These are phyloP conservation scores for Talaromyces borbonicus DNA, from an alignment of 495 filamentous ascomycete genomes.

Conservation along the genomic window DNA sequence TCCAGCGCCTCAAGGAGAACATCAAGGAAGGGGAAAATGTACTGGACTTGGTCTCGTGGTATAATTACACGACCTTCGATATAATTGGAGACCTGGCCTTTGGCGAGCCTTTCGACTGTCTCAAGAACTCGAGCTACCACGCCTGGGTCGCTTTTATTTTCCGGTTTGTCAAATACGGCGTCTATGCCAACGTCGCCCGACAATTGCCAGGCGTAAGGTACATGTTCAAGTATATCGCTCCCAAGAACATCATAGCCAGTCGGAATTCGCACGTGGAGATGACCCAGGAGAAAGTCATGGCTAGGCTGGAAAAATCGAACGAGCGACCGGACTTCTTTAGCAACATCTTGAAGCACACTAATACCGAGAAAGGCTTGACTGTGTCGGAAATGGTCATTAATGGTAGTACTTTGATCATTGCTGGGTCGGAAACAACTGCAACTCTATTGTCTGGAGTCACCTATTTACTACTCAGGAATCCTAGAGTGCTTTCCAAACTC, in stretches of 20 bases:
- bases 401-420: constrained; percentile 29
- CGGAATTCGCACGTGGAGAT: background rate
- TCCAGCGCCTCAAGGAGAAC: constrained; percentile 5
- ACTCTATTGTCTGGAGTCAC: constrained; percentile 40
- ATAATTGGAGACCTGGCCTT: constrained; percentile 49
- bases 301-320: background rate
- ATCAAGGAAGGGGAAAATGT: background rate
- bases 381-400: constrained; percentile 14
- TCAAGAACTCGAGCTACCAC: constrained; percentile 33
- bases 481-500: constrained; percentile 28
- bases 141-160: constrained; percentile 31
- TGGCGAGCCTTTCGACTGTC: constrained; percentile 40
- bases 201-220: background rate
- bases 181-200: too few species aligned
- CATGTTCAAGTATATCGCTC: background rate
- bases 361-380: background rate
- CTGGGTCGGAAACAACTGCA: constrained; percentile 48
- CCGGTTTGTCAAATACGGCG: constrained; percentile 14
- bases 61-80: constrained; percentile 48
- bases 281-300: background rate
- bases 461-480: constrained; percentile 39
- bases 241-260: background rate
- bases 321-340: background rate
- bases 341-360: background rate
- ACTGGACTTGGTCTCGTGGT: constrained; percentile 34